These are phyloP conservation scores for Urtica urens DNA, from an alignment of 306 rosid species.

Conservation along the genomic window DNA sequence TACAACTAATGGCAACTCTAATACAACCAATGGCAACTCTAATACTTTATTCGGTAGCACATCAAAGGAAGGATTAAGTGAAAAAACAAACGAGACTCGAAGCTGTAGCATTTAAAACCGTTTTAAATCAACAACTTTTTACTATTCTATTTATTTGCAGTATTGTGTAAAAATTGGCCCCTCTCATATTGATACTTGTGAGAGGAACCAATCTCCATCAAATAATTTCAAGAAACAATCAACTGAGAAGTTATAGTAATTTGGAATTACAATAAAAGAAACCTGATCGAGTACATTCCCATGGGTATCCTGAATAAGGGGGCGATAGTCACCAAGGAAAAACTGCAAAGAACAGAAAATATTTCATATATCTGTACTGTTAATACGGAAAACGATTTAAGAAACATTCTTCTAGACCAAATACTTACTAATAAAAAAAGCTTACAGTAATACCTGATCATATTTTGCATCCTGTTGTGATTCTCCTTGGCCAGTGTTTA, in stretches of 20 bases:
- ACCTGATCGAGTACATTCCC: conserved; percentile 96
- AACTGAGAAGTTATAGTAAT: not conserved
- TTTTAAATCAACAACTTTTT: too few relatives aligned
- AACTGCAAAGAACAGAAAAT: conserved; percentile 55
- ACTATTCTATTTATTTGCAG: too few relatives aligned
- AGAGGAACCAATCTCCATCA: too few relatives aligned
- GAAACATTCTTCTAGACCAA: too few relatives aligned
- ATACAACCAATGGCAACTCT: too few relatives aligned
- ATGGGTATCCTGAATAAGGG: conserved; percentile 70
- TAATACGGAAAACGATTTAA: too few relatives aligned
- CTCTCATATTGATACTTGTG: too few relatives aligned
- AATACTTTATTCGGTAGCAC: too few relatives aligned
- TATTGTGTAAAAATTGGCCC: too few relatives aligned
- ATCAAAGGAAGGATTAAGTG: conserved; percentile 2
- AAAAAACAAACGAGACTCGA: not conserved
- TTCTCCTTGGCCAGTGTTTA: conserved; percentile 92
- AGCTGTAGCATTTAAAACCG: not conserved
- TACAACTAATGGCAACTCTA: too few relatives aligned
- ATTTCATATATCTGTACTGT: too few relatives aligned
- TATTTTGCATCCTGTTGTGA: conserved; percentile 91
- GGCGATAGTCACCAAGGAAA: conserved; percentile 98
- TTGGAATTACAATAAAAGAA: conserved; percentile 18
- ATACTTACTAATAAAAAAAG: conserved; percentile 14
- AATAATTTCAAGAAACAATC: not conserved
- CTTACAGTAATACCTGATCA: conserved; percentile 58